Evolutionary conservation across 2,329 filamentous ascomycete genomes (phyloP).

Genomic region (Didymella pinodella): DNA sequence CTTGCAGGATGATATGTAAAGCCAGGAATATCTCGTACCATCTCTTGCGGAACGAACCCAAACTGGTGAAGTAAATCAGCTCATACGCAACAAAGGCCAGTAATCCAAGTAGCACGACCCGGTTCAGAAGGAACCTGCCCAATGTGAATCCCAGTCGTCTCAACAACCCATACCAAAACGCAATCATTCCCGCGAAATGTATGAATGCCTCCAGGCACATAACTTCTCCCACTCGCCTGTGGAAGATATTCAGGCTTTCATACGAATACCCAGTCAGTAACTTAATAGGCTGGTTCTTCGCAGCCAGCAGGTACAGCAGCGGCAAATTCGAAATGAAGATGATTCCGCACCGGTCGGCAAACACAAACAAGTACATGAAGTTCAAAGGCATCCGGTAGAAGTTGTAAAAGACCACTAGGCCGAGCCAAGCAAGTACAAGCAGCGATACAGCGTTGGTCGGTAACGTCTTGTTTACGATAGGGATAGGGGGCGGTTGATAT

Average conservation of each 20-base stretch:
- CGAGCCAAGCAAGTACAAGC: slow-evolving; percentile 60
- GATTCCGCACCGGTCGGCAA: slow-evolving; percentile 65
- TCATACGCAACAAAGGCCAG: slow-evolving; percentile 66
- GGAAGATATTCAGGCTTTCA: slow-evolving; percentile 71
- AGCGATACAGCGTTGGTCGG: slow-evolving; percentile 66
- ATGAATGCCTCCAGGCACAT: slow-evolving; percentile 67
- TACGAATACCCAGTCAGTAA: slow-evolving; percentile 70
- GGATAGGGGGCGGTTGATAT: slow-evolving; percentile 66
- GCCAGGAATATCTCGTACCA: slow-evolving; percentile 71
- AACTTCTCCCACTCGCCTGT: slow-evolving; percentile 68
- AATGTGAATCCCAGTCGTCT: slow-evolving; percentile 60
- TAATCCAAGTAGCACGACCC: slow-evolving; percentile 63
- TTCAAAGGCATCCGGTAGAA: slow-evolving; percentile 61
- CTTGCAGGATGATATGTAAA: slow-evolving; percentile 65
- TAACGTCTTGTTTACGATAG: slow-evolving; percentile 64
- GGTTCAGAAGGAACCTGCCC: slow-evolving; percentile 59
- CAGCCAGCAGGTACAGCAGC: slow-evolving; percentile 68
- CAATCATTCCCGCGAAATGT: slow-evolving; percentile 64
- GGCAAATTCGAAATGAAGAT: slow-evolving; percentile 62
- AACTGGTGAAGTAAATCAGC: slow-evolving; percentile 67
- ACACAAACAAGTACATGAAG: slow-evolving; percentile 62
- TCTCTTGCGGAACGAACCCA: slow-evolving; percentile 65
- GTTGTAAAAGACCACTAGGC: slow-evolving; percentile 66
- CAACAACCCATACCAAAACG: slow-evolving; percentile 63
- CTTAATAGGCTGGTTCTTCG: slow-evolving; percentile 71